These are phyloP conservation scores for Citropsis articulata DNA, from an alignment of 345 rosid genomes.

Conservation along the genomic window DNA sequence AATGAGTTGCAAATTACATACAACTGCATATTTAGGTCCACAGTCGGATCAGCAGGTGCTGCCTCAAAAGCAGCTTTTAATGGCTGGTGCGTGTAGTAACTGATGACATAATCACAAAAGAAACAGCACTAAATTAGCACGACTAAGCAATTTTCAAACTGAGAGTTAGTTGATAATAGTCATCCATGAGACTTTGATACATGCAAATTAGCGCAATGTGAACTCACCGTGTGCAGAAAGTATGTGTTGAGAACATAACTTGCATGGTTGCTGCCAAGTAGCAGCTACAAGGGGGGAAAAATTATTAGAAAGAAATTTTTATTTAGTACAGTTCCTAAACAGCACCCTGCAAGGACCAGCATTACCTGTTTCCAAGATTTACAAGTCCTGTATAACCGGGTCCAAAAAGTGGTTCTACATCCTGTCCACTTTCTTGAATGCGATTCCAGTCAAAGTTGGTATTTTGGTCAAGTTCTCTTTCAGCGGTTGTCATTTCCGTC, in stretches of 20 bases:
- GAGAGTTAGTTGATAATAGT: background rate
- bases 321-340: constrained; percentile 1
- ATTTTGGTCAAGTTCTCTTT: constrained; percentile 98
- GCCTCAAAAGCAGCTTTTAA: constrained; percentile 72
- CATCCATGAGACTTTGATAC: background rate
- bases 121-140: constrained; percentile 8
- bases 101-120: constrained; percentile 28
- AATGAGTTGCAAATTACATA: constrained; percentile 38
- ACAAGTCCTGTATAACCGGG: constrained; percentile 97
- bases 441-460: constrained; percentile 98
- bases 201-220: constrained; percentile 4
- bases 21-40: constrained; percentile 96
- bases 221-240: constrained; percentile 66
- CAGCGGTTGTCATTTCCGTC: constrained; percentile 99
- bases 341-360: constrained; percentile 9
- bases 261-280: constrained; percentile 99
- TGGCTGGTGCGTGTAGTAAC: constrained; percentile 67
- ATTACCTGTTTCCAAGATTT: constrained; percentile 97
- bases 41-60: constrained; percentile 97
- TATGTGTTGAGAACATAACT: constrained; percentile 72
- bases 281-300: constrained; percentile 63
- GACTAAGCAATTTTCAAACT: constrained; percentile 2
- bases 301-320: constrained; percentile 17
- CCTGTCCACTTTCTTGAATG: constrained; percentile 97
- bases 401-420: constrained; percentile 75